These are phyloP conservation scores for Paecilomyces niveus DNA, from an alignment of 2,329 filamentous ascomycete genomes.

Conservation along the genomic window DNA sequence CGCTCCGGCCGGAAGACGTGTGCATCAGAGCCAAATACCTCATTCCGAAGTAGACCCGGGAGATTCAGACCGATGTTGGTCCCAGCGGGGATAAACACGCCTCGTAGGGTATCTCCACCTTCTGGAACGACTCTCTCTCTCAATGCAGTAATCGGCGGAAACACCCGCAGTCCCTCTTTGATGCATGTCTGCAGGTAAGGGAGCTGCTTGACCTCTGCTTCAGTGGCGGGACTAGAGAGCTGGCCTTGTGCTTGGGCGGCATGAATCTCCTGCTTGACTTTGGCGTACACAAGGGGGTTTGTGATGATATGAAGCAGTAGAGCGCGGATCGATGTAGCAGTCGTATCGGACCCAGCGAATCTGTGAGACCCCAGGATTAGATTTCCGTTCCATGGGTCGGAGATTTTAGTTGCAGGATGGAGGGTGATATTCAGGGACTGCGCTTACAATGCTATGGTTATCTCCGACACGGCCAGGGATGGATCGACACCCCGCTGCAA, in stretches of 20 bases:
- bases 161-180: conserved; percentile 41
- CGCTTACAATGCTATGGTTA: not conserved
- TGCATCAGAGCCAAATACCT: conserved; percentile 34
- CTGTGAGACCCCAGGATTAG: not conserved
- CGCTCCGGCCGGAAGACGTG: conserved; percentile 41
- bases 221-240: conserved; percentile 20
- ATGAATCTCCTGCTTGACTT: conserved; percentile 11
- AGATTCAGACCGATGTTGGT: conserved; percentile 38
- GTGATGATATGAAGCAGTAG: conserved; percentile 1
- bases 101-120: conserved; percentile 31
- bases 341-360: conserved; percentile 14
- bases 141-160: conserved; percentile 35
- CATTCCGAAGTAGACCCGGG: conserved; percentile 33
- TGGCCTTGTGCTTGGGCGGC: not conserved
- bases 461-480: not conserved
- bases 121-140: conserved; percentile 29
- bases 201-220: conserved; percentile 33
- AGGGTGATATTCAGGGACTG: not conserved
- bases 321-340: conserved; percentile 8
- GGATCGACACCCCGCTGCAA: not conserved
- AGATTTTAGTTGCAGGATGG: not conserved
- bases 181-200: conserved; percentile 46
- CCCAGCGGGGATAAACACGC: conserved; percentile 39
- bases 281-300: conserved; percentile 2
- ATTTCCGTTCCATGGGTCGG: not conserved